Conservation (phyloP, 1,284 basidiomycete species). For the Ceratobasidium sp. region DNA sequence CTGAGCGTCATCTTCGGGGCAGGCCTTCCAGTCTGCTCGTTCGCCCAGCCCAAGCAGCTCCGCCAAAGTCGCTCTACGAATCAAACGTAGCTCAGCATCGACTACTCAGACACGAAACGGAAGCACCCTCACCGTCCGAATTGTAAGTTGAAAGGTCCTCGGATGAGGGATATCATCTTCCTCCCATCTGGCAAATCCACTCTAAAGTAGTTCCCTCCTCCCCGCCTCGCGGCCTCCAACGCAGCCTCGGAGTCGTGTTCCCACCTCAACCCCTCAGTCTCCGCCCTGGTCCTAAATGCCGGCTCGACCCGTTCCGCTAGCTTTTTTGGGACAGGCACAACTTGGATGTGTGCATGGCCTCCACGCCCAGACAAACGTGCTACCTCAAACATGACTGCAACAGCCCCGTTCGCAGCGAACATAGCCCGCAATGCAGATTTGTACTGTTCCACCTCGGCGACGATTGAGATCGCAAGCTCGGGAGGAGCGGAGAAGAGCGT, state of each 20-base stretch:
- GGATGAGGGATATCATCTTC: constrained; percentile 87
- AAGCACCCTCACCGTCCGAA: constrained; percentile 84
- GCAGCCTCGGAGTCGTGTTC: constrained; percentile 75
- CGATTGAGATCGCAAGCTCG: constrained; percentile 79
- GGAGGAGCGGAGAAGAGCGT: constrained; percentile 77
- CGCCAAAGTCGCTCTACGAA: constrained; percentile 79
- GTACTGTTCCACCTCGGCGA: constrained; percentile 85
- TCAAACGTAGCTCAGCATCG: constrained; percentile 31
- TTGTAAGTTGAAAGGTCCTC: constrained; percentile 86
- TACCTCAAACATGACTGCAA: constrained; percentile 89
- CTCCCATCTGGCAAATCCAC: constrained; percentile 91
- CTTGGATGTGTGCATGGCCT: constrained; percentile 94
- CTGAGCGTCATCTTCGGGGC: constrained; percentile 81
- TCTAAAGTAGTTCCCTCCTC: constrained; percentile 82
- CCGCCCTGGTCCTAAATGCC: constrained; percentile 78
- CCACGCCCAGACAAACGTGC: constrained; percentile 84
- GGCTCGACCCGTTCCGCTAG: constrained; percentile 74
- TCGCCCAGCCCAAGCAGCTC: constrained; percentile 79
- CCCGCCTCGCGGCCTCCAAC: constrained; percentile 64
- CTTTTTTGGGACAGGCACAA: constrained; percentile 80
- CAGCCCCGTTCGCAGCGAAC: constrained; percentile 78
- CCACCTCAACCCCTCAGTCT: constrained; percentile 72
- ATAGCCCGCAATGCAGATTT: constrained; percentile 80
- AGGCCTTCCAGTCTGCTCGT: constrained; percentile 91
- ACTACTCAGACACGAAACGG: constrained; percentile 44